Evolutionary conservation across 1,284 basidiomycete genomes (phyloP).

Genomic region (Cystobasidium slooffiae): DNA sequence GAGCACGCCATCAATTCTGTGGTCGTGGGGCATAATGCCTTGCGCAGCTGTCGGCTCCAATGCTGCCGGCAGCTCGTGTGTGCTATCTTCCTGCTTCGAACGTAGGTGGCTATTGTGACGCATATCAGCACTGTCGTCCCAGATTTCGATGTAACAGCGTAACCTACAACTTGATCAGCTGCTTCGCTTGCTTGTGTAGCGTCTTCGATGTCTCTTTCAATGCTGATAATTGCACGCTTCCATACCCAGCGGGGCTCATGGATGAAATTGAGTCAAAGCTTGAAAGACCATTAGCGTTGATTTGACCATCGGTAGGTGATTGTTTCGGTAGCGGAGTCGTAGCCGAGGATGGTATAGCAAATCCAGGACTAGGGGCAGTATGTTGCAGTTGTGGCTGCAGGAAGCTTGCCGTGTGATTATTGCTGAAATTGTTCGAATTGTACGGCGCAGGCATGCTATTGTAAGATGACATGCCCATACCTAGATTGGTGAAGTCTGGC

Average conservation of each 20-base stretch:
- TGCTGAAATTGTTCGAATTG: background rate
- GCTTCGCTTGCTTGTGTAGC: constrained; percentile 20
- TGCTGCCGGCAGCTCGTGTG: constrained; percentile 11
- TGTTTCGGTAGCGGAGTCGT: background rate
- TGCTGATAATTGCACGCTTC: background rate
- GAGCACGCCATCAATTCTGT: constrained; percentile 4
- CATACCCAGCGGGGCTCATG: background rate
- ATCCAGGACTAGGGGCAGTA: background rate
- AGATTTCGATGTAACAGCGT: background rate
- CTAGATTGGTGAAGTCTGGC: constrained; percentile 16
- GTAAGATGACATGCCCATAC: constrained; percentile 8
- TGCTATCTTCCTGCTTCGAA: constrained; percentile 1
- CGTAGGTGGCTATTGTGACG: constrained; percentile 10
- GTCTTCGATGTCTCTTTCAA: constrained; percentile 9
- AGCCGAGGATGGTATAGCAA: background rate
- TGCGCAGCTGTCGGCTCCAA: constrained; percentile 13
- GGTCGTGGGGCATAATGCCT: constrained; percentile 14
- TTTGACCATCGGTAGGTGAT: background rate
- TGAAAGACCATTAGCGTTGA: background rate
- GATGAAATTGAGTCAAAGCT: background rate
- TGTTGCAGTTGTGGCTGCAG: background rate
- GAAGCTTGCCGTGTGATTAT: background rate
- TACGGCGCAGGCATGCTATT: background rate
- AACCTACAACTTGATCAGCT: constrained; percentile 17
- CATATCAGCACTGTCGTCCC: background rate